Evolutionary conservation across 2,329 filamentous ascomycete species (phyloP), one percentile per base, ranked within the genome.

Genomic region (Arthrobotrys iridis): DNA sequence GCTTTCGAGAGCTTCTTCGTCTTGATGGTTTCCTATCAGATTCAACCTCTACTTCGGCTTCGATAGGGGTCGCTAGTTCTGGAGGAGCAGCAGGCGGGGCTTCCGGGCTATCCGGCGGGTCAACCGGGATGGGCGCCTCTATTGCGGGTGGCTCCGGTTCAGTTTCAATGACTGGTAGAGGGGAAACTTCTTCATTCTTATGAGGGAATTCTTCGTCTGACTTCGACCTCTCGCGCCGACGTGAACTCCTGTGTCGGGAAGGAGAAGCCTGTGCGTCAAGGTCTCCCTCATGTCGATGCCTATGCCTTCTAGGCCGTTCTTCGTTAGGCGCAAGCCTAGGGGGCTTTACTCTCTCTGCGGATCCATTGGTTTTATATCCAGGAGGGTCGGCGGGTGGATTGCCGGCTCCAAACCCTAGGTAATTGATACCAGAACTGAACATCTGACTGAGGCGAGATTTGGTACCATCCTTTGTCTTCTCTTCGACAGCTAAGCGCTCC

Each of bases 371-470:
- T n/a, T 43, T 74, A 20, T 58, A 35, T 28, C 26, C 30, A 8
- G 62, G 35, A 48, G 68, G 20, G 7, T 40, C 59, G 15, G 22
- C 33, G 1, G 68, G 13, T 11, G 68, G 43, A 35, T 57, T 37
- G 8, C 26, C 33, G 24, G 43, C 70, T 24, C 62, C 65, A 70
- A 68, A 58, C 7, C 72, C 58, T 55, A 70, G 41, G 43, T 70
- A 65, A 37, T 50, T 65, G 28, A 76, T 40, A 18, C 57, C 57
- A 4, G 55, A 55, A 30, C 57, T 58, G 48, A 76, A 76, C 72
- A 76, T 76, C 24, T 57, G 50, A 18, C 63, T 70, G 5, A 76
- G 28, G 4, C 72, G 60, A 15, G 72, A 70, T 45, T 60, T 75
- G 1, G 59, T 68, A 13, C 64, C 64, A n/a, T 74, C 70, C 37